Percentiles rank a stretch among this genome's conserved stretches.
Conservation (phyloP, 1,139 yeast species). For the Blastobotrys aristatus region DNA sequence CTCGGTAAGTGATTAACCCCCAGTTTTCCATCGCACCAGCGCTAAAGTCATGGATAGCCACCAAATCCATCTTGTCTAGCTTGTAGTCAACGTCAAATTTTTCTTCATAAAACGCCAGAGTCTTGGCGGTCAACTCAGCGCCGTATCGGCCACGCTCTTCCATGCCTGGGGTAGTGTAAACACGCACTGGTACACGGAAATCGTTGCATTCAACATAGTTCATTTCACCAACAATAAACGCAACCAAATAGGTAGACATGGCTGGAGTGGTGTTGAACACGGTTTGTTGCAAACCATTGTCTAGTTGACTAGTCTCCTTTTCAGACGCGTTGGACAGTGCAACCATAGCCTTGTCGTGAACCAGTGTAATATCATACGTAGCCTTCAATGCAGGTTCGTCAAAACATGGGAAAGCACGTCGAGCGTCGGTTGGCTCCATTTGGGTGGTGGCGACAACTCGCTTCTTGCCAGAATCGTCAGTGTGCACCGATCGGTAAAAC, state of each 20-base stretch:
- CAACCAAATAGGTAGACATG: constrained; percentile 77
- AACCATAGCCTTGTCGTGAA: constrained; percentile 52
- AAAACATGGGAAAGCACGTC: constrained; percentile 79
- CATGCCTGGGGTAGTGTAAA: constrained; percentile 68
- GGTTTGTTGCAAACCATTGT: constrained; percentile 41
- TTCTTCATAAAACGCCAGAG: constrained; percentile 59
- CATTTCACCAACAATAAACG: constrained; percentile 78
- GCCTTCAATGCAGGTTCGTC: constrained; percentile 80
- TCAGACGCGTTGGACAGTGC: constrained; percentile 70
- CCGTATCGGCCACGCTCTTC: constrained; percentile 59
- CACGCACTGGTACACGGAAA: constrained; percentile 63
- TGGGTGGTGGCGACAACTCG: constrained; percentile 73
- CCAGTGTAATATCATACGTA: constrained; percentile 57
- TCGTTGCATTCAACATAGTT: constrained; percentile 61
- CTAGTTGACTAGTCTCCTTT: constrained; percentile 44
- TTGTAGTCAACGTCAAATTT: constrained; percentile 65
- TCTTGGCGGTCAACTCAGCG: constrained; percentile 60
- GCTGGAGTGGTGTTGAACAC: constrained; percentile 59
- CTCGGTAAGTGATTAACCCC: constrained; percentile 70
- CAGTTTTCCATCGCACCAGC: constrained; percentile 85
- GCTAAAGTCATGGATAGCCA: constrained; percentile 70
- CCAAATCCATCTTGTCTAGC: constrained; percentile 66
- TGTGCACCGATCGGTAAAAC: constrained; percentile 73
- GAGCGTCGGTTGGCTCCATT: constrained; percentile 81
- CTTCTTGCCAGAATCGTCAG: constrained; percentile 50